Percentiles rank a stretch among this genome's conserved stretches.
These are phyloP conservation scores for Penicillium sp. DNA, from an alignment of 2,329 filamentous ascomycete species.

Conservation along the genomic window DNA sequence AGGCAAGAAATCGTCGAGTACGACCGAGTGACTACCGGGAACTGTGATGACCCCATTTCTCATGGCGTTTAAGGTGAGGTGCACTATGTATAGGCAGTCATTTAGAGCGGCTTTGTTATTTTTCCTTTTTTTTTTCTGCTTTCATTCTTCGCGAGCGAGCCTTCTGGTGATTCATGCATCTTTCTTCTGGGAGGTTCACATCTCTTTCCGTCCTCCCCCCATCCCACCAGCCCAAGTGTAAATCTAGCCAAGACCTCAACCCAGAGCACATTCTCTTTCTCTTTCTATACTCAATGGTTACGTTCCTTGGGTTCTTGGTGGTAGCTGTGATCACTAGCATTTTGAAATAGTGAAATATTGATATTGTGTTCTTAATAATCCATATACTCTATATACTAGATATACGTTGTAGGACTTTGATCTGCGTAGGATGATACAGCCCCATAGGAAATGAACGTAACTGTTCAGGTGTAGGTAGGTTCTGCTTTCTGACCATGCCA, in stretches of 20 bases:
- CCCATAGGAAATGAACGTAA: no score
- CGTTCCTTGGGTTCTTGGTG: not conserved
- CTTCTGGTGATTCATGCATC: not conserved
- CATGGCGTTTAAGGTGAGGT: not conserved
- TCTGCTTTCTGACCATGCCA: no score
- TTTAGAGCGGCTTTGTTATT: not conserved
- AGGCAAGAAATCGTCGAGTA: constrained; percentile 75
- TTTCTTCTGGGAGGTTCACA: not conserved
- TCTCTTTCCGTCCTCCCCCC: not conserved
- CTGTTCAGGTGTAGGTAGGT: no score
- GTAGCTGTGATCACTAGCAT: not conserved
- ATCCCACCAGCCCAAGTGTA: constrained; percentile 1
- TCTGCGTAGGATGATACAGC: not conserved
- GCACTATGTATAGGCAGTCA: constrained; percentile 10
- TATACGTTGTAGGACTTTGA: not conserved
- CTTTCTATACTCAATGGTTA: not conserved
- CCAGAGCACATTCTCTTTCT: not conserved
- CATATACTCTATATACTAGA: no score
- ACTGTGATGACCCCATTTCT: constrained; percentile 50
- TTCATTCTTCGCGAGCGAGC: not conserved
- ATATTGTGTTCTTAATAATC: no score
- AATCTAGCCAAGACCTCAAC: constrained; percentile 5
- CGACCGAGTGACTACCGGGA: constrained; percentile 90
- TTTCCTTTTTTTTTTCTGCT: not conserved
- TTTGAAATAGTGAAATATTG: not conserved